Base-by-base conservation (phyloP, 768 basidiomycete genomes). In the Neoboletus magnificus region DNA sequence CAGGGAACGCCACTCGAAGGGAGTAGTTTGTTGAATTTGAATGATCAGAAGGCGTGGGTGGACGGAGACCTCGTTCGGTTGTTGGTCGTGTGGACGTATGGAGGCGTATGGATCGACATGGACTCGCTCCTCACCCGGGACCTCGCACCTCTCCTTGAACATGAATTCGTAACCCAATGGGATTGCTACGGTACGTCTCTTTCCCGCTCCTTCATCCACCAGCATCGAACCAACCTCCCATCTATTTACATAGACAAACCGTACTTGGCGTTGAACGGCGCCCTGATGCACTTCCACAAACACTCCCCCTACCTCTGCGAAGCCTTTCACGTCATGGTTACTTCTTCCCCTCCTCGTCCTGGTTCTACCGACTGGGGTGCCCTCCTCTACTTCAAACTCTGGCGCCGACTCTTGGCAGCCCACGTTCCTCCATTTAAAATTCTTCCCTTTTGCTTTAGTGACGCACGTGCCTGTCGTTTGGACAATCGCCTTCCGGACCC, bases 111-210 rank as follows among this genome's bases (percentile, higher is more conserved):
- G 96, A 79, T 98, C 45, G 96, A 99, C 69, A 97, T 98, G 93
- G 96, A 99, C 71, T 90, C 90, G 48, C 79, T 98, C 52, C 76
- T 98, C 59, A 96, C 93, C 43, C 77, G 96, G 52, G 91, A 94
- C 73, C 74, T 98, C 33, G 77, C 85, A 3, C 93, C 95, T 10
- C 76, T 98, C 52, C 79, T 90, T 7, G 95, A 97, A 69, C 89
- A 92, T 64, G 96, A 99, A 71, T 99, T 95, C 67, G 92, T 98
- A 11, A 96, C 93, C 2, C 94, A 99, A 65, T 99, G 96, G 96
- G 96, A 99, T 67, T 98, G 96, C 70, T 98, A 98, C 65, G 91
- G 95, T 93, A 68, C 41, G 84, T 53, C 18, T 16, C 13, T 44
- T 6, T 16, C 23, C 8, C 8, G 29, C 6, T 10, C 5, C 9